Base-by-base conservation (phyloP, 805 yeast species). In the Lachancea lanzarotensis region DNA sequence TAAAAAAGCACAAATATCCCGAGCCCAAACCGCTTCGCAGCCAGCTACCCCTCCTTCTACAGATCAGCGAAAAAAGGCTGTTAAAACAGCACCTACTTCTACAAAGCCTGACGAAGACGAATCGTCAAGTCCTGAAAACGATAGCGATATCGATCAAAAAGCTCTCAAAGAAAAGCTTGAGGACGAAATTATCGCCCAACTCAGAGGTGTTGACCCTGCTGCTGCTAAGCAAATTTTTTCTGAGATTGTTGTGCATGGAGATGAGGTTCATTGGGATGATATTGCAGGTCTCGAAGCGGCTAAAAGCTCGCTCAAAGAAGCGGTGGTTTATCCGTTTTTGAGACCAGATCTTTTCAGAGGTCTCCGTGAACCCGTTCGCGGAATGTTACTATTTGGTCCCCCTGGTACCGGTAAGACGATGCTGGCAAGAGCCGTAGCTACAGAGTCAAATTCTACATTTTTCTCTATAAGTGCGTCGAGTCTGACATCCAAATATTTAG, bases 401-500 rank as follows among this genome's bases (percentile, higher is more conserved):
- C 98, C 98, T 0, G 98, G 98, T 7, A 91, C 98, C 0, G 98
- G 98, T 48, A 91, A 91, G 57, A 91, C 98, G 0, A 91, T 93
- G 98, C 73, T 91, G 51, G 98, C 98, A 0, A 73, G 96, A 52
- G 97, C 98, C 0, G 98, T 93, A 5, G 98, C 98, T 1, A 89
- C 96, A 0, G 98, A 93, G 65, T 85, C 96, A 2, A 83, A 85
- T 49, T 87, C 96, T 0, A 91, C 98, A 0, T 91, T 91, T 62
- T 91, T 91, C 62, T 81, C 95, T 32, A 90, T 91, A 30, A 82
- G 91, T 53, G 95, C 97, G 1, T 88, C 96, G 0, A 84, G 95
- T 1, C 72, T 91, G 51, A 83, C 96, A 1, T 88, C 96, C 26
- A 80, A 80, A 55, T 79, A 62, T 45, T 55, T 72, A 49, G 98